Evolutionary conservation across 257 asterid genomes (phyloP).

Genomic region (Cruciata laevipes): DNA sequence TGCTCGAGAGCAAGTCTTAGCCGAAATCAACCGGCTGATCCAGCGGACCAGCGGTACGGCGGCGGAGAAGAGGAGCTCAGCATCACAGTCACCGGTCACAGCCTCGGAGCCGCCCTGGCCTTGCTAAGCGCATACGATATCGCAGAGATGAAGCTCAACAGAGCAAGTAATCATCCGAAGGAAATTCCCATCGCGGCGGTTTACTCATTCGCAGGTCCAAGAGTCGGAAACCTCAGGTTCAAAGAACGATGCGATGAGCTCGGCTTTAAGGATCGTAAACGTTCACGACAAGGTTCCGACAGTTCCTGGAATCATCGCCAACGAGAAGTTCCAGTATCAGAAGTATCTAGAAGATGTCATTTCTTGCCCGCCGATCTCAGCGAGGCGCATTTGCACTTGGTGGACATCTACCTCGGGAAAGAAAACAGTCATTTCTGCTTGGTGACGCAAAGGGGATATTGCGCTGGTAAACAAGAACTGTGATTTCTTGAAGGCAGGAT

Average conservation of each 20-base stretch:
- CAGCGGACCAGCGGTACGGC: constrained; percentile 50
- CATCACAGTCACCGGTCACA: constrained; percentile 71
- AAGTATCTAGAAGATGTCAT: constrained; percentile 44
- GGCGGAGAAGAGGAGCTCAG: constrained; percentile 60
- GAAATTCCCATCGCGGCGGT: constrained; percentile 50
- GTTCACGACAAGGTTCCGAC: constrained; percentile 60
- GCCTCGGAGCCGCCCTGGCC: constrained; percentile 77
- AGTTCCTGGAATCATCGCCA: constrained; percentile 60
- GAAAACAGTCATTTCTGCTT: constrained; percentile 17
- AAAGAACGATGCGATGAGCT: constrained; percentile 65
- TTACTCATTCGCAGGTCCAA: constrained; percentile 52
- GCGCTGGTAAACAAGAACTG: constrained; percentile 64
- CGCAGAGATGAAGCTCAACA: constrained; percentile 50
- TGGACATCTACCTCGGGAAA: constrained; percentile 64
- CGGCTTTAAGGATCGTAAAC: constrained; percentile 42
- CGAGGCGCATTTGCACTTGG: constrained; percentile 59
- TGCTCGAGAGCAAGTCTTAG: constrained; percentile 63
- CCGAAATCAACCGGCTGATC: constrained; percentile 52
- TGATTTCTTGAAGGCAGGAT: constrained; percentile 75
- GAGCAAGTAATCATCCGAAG: constrained; percentile 21
- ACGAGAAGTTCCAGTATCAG: constrained; percentile 58
- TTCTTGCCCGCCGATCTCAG: constrained; percentile 45
- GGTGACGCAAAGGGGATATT: constrained; percentile 47
- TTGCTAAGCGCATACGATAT: constrained; percentile 61
- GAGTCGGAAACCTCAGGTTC: constrained; percentile 66